A percentile compares a stretch with the other conserved stretches of the same genome.
phyloP scores from a whole-genome alignment of 2,329 filamentous ascomycete species.

The Penicillium sp. region DNA sequence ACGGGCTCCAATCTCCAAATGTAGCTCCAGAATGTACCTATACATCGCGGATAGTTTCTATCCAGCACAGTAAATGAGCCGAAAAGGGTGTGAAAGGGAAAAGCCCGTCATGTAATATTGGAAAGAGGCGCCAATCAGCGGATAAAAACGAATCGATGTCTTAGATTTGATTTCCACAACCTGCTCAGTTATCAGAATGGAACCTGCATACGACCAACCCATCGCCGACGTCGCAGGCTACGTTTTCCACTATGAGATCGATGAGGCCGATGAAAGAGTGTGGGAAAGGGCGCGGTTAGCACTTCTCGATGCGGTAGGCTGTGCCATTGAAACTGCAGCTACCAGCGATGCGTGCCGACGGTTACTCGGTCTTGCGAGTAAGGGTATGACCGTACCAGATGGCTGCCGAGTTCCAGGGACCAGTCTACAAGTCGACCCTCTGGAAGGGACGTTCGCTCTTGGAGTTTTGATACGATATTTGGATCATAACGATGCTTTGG shows the following conservation, averaged over 20 bases:
- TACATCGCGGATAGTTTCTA: neutral
- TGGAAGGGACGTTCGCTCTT: constrained; percentile 45
- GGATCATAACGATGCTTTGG: constrained; percentile 47
- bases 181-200: constrained; percentile 1
- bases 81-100: neutral
- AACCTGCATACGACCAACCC: constrained; percentile 44
- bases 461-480: constrained; percentile 44
- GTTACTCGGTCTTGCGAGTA: constrained; percentile 21
- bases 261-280: constrained; percentile 19
- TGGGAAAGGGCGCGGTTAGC: constrained; percentile 22
- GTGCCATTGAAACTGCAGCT: constrained; percentile 28
- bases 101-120: neutral
- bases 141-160: neutral
- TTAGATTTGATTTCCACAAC: neutral
- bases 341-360: constrained; percentile 22
- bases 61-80: neutral
- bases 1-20: too few relatives aligned
- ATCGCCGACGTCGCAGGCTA: constrained; percentile 28
- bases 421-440: constrained; percentile 36
- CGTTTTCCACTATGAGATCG: constrained; percentile 24
- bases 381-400: constrained; percentile 25
- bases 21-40: neutral
- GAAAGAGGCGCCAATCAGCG: neutral
- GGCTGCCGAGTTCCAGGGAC: constrained; percentile 46
- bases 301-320: constrained; percentile 31